Evolutionary conservation across 192 early-diverging fungal species (phyloP), one percentile per base, ranked within the genome.

Genomic region (Phlyctochytrium planicorne): DNA sequence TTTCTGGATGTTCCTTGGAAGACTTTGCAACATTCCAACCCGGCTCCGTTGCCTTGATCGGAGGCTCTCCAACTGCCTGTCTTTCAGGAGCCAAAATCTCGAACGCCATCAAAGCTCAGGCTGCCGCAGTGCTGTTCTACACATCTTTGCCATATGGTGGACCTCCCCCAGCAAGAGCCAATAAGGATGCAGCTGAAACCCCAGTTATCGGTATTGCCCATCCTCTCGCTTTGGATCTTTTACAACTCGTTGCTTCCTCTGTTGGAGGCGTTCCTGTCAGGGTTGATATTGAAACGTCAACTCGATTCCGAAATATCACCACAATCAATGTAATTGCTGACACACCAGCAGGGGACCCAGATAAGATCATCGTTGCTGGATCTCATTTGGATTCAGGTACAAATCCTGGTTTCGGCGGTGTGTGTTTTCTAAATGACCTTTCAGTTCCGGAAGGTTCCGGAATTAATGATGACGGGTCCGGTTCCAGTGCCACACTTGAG

Each of bases 391-490:
- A 82, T n/a, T n/a, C n/a, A n/a, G n/a, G n/a, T n/a, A n/a, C n/a
- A n/a, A n/a, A n/a, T n/a, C n/a, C n/a, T n/a, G n/a, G n/a, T n/a
- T n/a, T n/a, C n/a, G n/a, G n/a, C n/a, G 16, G 23, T 34, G 34
- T 2, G 12, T 36, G 20, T 50, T 2, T 17, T n/a, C n/a, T 16
- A n/a, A 47, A 2, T 63, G n/a, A 16, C 14, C n/a, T n/a, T 31
- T 70, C 67, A 30, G 79, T 81, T 16, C 71, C 76, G 24, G 72
- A 60, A 0, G 80, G 80, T 30, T 75, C 80, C 17, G 80, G 80
- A 34, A 71, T 82, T 30, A 82, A 82, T 57, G 81, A 82, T 62
- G 79, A 82, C 50, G 77, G 73, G 14, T 82, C 81, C 17, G 81
- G 81, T 14, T 53, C 72, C 53, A 40, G 68, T 29, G 74, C 75